Percentiles rank a stretch among this genome's conserved stretches.
Evolutionary conservation across 352 stramenopile species (phyloP).

Genomic region (Stramenopiles sp.): DNA sequence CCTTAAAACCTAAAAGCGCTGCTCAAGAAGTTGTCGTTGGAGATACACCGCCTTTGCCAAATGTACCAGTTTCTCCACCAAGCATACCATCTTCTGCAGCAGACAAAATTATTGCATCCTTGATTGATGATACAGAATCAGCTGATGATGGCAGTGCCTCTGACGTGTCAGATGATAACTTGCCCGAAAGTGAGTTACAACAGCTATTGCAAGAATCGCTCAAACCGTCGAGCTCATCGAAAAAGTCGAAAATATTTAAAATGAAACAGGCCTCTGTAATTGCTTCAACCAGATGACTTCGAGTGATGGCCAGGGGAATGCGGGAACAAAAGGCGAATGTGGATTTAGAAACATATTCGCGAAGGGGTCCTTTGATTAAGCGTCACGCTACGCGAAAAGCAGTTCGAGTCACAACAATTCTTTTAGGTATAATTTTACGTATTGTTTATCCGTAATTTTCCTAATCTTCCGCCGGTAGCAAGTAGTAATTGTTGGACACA

Average conservation of each 20-base stretch:
- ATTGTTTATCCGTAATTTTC: too few species aligned
- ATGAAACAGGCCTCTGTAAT: background rate
- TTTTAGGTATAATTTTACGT: too few species aligned
- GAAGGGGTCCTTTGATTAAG: background rate
- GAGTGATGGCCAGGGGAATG: background rate
- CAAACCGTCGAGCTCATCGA: background rate
- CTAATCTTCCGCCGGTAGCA: too few species aligned
- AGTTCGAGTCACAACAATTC: too few species aligned
- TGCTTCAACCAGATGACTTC: background rate
- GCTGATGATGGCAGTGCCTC: background rate
- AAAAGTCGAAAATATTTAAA: background rate
- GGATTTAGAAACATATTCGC: background rate
- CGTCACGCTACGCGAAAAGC: too few species aligned
- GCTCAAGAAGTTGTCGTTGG: background rate
- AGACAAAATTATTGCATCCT: background rate
- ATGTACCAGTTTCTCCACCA: background rate
- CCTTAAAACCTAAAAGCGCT: background rate
- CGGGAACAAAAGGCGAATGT: background rate
- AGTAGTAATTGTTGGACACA: too few species aligned
- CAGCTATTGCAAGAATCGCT: background rate
- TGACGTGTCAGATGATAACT: background rate
- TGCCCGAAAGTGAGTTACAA: background rate
- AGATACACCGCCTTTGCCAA: background rate
- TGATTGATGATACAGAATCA: background rate
- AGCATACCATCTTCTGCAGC: background rate